phyloP scores from a whole-genome alignment of 1,284 basidiomycete species.

The Trametes polyzona region DNA sequence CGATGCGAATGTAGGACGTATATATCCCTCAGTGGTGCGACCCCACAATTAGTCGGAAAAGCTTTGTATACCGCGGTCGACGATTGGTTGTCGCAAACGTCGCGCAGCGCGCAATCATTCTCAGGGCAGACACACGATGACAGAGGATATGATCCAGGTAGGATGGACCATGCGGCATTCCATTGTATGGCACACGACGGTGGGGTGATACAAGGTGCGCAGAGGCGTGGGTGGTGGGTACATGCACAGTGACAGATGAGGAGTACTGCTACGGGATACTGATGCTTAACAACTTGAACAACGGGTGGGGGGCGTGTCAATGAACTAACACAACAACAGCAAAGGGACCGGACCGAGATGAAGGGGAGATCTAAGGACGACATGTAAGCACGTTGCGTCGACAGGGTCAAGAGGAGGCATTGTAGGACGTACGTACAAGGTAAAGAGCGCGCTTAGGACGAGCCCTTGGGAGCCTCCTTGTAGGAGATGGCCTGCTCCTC shows the following conservation, averaged over 20 bases:
- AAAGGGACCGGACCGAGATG: slow-evolving; percentile 18
- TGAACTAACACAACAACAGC: slow-evolving; percentile 25
- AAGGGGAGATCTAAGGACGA: slow-evolving; percentile 3
- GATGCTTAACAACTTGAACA: slow-evolving; percentile 27
- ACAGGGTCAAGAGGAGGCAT: not conserved
- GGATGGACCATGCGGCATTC: slow-evolving; percentile 24
- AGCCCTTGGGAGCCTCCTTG: slow-evolving; percentile 81
- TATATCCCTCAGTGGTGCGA: too few relatives aligned
- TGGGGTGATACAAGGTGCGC: slow-evolving; percentile 25
- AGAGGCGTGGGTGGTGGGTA: slow-evolving; percentile 21
- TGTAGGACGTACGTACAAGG: slow-evolving; percentile 4
- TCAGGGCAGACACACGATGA: too few relatives aligned
- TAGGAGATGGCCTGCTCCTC: slow-evolving; percentile 89
- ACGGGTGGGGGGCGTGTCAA: slow-evolving; percentile 24
- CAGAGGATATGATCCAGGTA: slow-evolving; percentile 11
- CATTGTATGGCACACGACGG: slow-evolving; percentile 25
- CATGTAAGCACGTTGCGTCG: not conserved
- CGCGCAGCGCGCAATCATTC: too few relatives aligned
- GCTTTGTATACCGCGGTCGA: too few relatives aligned
- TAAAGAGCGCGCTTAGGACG: slow-evolving; percentile 26
- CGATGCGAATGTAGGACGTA: too few relatives aligned
- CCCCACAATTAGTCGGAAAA: too few relatives aligned
- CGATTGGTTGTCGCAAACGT: too few relatives aligned
- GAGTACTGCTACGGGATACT: slow-evolving; percentile 30
- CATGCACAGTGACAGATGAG: slow-evolving; percentile 24